Evolutionary conservation across 306 rosid genomes (phyloP).

Genomic region (Vigna trinervia): DNA sequence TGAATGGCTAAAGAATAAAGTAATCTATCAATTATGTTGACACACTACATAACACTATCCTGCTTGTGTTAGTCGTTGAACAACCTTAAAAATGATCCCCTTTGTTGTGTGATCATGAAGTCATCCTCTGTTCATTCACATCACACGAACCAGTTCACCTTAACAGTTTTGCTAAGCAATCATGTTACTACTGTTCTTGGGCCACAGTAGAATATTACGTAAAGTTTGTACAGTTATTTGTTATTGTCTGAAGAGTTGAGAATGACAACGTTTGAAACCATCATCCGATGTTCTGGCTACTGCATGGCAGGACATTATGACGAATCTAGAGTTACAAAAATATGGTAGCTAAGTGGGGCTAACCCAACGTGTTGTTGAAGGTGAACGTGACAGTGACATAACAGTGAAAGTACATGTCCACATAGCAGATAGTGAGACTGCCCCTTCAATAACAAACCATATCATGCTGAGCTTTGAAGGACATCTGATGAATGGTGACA

Average conservation of each 20-base stretch:
- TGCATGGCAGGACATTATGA: constrained; percentile 42
- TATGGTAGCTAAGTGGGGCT: constrained; percentile 42
- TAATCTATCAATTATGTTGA: no score
- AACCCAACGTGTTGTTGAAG: constrained; percentile 27
- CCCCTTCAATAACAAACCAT: constrained; percentile 40
- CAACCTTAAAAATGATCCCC: neutral
- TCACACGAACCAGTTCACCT: neutral
- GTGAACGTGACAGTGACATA: constrained; percentile 32
- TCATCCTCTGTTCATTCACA: neutral
- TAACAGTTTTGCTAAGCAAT: neutral
- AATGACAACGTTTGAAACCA: constrained; percentile 37
- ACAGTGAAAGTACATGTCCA: constrained; percentile 19
- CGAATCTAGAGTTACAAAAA: constrained; percentile 26
- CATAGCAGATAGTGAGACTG: constrained; percentile 12
- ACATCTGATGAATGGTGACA: constrained; percentile 47
- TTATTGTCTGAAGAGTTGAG: constrained; percentile 35
- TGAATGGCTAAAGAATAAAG: no score
- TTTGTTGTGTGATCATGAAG: neutral
- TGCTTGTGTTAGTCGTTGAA: neutral
- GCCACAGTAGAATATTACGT: neutral
- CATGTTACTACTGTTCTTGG: neutral
- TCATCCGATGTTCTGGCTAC: constrained; percentile 29
- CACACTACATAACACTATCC: neutral
- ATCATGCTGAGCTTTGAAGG: constrained; percentile 35
- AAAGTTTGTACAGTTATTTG: constrained; percentile 35